phyloP scores from a whole-genome alignment of 768 basidiomycete genomes.

The Termitomyces sp. region DNA sequence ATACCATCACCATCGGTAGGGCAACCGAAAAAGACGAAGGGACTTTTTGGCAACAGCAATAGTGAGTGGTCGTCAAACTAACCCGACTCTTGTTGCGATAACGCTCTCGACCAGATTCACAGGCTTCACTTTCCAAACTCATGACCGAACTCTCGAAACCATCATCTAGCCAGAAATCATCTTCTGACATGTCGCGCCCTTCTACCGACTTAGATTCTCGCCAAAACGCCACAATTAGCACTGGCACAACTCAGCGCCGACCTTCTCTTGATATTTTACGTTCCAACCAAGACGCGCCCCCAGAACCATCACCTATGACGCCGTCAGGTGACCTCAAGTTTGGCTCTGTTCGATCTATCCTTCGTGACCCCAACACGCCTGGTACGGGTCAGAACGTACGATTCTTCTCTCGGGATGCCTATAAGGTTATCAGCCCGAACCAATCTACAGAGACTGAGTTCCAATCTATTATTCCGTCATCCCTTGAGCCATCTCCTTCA shows the following conservation, averaged over 20 bases:
- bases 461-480: conserved; percentile 26
- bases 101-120: conserved; percentile 23
- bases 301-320: conserved; percentile 20
- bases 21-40: conserved; percentile 53
- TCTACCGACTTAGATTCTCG: conserved; percentile 5
- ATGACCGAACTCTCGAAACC: conserved; percentile 14
- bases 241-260: conserved; percentile 21
- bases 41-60: conserved; percentile 30
- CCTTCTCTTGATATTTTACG: conserved; percentile 39
- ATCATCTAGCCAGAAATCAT: conserved; percentile 22
- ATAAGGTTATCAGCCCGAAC: conserved; percentile 64
- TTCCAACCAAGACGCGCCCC: conserved; percentile 15
- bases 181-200: conserved; percentile 31
- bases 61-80: conserved; percentile 25
- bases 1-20: conserved; percentile 32
- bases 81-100: neutral
- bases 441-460: conserved; percentile 44
- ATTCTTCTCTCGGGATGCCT: conserved; percentile 70
- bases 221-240: conserved; percentile 7
- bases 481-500: conserved; percentile 19
- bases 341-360: conserved; percentile 66
- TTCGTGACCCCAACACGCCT: conserved; percentile 67
- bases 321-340: conserved; percentile 31
- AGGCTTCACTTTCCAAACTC: conserved; percentile 25
- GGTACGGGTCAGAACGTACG: conserved; percentile 79